Base-by-base conservation (phyloP, 2,329 filamentous ascomycete genomes). In the Alternaria incomplexa region DNA sequence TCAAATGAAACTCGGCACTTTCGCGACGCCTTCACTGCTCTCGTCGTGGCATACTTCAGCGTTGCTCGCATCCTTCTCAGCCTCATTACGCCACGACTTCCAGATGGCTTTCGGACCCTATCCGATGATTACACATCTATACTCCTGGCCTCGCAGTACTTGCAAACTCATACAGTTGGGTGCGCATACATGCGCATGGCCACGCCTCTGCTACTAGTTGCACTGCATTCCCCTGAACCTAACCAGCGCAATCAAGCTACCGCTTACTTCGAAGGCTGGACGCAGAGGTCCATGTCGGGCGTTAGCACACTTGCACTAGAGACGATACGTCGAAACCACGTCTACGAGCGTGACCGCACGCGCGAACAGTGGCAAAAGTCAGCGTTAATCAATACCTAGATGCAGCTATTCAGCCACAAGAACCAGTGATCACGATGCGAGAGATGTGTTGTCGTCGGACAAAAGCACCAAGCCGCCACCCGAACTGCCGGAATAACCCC, bases 131-230 rank as follows among this genome's bases (percentile, higher is more conserved):
- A 60, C 23, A 36, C 46, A n/a, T 57, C 56, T 17, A 72, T 78
- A 44, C 22, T 77, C 13, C 59, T 72, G 12, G 71, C 65, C 12
- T 68, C 72, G 11, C 46, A 26, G n/a, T 72, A 69, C 53, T 50
- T 76, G n/a, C 56, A 68, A 5, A 62, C 64, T 5, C 43, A 66
- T 15, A 64, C 50, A 15, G 71, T 74, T 30, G 75, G 73, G 1
- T 73, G 68, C 52, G 71, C 74, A 30, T 76, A 73, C 36, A 78
- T 76, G 71, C 70, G 76, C 11, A 75, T 77, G 68, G 71, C 72
- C 6, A 69, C 69, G 8, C 74, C 75, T 17, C 52, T 78, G 2
- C 71, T 75, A 26, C 58, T 76, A 4, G 75, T 79, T 15, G 70
- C 72, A 3, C 51, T 77, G 26, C 68, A 77, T 65, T 66, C 67